Percentiles rank a stretch among this genome's conserved stretches.
Evolutionary conservation across 1,284 basidiomycete species (phyloP).

Genomic region (Filobasidium uniguttulatum): DNA sequence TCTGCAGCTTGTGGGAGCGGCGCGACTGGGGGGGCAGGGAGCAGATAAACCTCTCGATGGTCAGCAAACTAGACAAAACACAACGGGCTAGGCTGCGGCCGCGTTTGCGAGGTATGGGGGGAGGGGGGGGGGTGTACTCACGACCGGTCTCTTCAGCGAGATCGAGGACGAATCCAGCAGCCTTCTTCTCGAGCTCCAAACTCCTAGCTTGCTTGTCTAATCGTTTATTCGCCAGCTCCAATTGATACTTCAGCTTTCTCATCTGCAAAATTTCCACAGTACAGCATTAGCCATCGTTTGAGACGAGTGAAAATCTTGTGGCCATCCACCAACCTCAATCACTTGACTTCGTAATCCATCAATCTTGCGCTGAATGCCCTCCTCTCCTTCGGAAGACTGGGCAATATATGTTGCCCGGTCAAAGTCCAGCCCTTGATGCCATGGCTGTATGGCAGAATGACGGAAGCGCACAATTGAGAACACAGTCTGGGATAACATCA

Average conservation of each 20-base stretch:
- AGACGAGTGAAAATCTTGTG: neutral
- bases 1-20: neutral
- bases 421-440: constrained; percentile 35
- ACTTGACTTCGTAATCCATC: constrained; percentile 28
- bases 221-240: constrained; percentile 27
- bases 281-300: neutral
- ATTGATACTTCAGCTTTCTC: constrained; percentile 22
- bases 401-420: constrained; percentile 29
- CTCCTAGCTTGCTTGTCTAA: constrained; percentile 28
- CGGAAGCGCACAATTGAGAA: neutral
- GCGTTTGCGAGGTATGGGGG: neutral
- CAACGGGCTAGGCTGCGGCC: too few relatives aligned
- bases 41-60: too few relatives aligned
- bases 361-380: constrained; percentile 21
- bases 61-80: too few relatives aligned
- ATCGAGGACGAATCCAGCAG: constrained; percentile 29
- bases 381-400: constrained; percentile 23
- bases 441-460: constrained; percentile 24
- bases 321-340: constrained; percentile 25
- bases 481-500: too few relatives aligned
- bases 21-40: neutral
- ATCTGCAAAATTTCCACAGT: constrained; percentile 15
- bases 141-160: constrained; percentile 1
- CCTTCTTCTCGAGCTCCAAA: constrained; percentile 26
- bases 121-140: neutral